These are phyloP conservation scores for Pyricularia sp. DNA, from an alignment of 2,329 filamentous ascomycete species.

Conservation along the genomic window DNA sequence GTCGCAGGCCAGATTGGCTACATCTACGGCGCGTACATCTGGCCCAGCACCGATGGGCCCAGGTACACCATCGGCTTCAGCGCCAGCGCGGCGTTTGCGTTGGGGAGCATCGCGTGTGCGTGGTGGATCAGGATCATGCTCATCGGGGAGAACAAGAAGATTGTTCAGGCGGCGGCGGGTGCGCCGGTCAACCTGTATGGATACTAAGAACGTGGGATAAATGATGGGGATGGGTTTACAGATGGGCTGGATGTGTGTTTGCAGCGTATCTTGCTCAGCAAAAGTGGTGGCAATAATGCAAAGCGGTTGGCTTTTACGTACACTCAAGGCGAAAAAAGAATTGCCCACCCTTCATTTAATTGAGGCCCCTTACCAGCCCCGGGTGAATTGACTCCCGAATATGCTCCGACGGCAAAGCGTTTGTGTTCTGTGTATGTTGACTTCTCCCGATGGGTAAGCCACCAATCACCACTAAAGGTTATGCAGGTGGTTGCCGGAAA, in stretches of 20 bases:
- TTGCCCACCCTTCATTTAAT: no score
- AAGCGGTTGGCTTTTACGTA: background rate
- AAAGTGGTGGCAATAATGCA: background rate
- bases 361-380: no score
- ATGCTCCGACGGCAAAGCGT: no score
- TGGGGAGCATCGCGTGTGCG: slow-evolving; percentile 8
- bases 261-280: background rate
- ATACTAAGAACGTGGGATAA: background rate
- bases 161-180: slow-evolving; percentile 2
- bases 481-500: no score
- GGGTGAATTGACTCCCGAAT: no score
- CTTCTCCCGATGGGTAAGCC: no score
- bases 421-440: no score
- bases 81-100: background rate
- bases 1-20: slow-evolving; percentile 16
- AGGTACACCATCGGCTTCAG: slow-evolving; percentile 2
- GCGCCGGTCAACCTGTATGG: background rate
- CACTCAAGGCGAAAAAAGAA: background rate
- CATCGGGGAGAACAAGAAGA: slow-evolving; percentile 14
- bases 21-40: slow-evolving; percentile 5
- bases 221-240: background rate
- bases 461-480: no score
- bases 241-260: background rate
- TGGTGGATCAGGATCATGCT: slow-evolving; percentile 13
- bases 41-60: background rate